Base-by-base conservation (phyloP, 2,329 filamentous ascomycete genomes). In the Tolypocladium ovalisporum region DNA sequence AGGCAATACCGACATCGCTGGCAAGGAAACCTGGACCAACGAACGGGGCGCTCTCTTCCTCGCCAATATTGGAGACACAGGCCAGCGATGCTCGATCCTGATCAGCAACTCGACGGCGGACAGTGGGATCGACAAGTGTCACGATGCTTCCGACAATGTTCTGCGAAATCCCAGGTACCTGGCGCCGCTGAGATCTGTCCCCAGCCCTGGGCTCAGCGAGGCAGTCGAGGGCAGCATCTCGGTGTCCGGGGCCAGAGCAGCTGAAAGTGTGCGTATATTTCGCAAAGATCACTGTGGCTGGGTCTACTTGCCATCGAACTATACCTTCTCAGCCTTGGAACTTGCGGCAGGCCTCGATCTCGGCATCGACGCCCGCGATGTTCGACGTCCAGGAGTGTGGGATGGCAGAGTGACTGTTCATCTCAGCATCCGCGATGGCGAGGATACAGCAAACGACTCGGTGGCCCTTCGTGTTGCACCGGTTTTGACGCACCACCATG, bases 381-480 rank as follows among this genome's bases (percentile, higher is more conserved):
- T 63, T 22, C 62, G 64, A 32, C 55, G 66, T 22, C 27, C 62
- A 0, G 29, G 49, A 0, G 60, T 36, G 4, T 72, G 70, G 70
- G 63, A 71, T 19, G 69, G 68, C 3, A 57, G 58, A 0, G 67
- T 63, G 42, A 65, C 17, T 13, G 61, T 68, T 37, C 58, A 60
- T 9, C 71, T 75, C 55, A 62, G 62, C 10, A 64, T 75, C 1
- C 55, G 57, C 12, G 65, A 68, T 54, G 60, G 61, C 0, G 54
- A 56, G 0, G 34, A 58, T 4, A 59, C 51, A 15, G 56, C 57
- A 1, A 62, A 58, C 0, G 70, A 71, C 54, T 58, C 51, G 1
- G 71, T 75, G 4, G 62, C 61, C 4, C 59, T 76, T 4, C 69
- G 67, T 4, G 65, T 73, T 10, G 72, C 73, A 1, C 73, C 73